phyloP scores from a whole-genome alignment of 129 eudicot species.

The Artemisia tridentata region DNA sequence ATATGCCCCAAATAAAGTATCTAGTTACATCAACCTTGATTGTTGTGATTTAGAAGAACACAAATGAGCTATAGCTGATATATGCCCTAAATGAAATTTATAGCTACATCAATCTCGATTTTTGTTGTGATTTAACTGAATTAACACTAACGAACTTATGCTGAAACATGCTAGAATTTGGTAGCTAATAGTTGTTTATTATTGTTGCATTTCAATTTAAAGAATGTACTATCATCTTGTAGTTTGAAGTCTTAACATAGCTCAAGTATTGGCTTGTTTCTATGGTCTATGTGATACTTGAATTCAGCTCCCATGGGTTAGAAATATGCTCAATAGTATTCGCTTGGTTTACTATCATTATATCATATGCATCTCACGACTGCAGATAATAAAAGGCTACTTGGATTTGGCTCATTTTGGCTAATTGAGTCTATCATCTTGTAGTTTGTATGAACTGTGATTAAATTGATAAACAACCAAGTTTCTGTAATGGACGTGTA shows the following conservation, averaged over 20 bases:
- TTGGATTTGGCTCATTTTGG: no score
- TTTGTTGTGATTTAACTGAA: neutral
- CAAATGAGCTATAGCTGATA: neutral
- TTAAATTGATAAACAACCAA: neutral
- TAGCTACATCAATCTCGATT: neutral
- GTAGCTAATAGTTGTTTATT: slow-evolving; percentile 11
- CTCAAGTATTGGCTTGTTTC: neutral
- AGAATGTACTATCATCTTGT: no score
- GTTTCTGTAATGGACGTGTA: neutral
- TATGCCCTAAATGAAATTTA: neutral
- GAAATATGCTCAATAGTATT: no score
- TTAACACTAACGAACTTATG: slow-evolving; percentile 12
- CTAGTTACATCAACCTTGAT: neutral
- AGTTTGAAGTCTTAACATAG: neutral
- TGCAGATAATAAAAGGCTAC: no score
- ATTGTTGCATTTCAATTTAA: neutral
- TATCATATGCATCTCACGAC: no score
- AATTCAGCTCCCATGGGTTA: neutral
- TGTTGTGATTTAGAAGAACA: neutral
- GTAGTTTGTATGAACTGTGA: neutral
- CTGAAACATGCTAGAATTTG: slow-evolving; percentile 8
- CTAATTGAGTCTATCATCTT: no score
- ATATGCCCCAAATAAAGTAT: slow-evolving; percentile 33
- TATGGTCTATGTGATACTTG: neutral
- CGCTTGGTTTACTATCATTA: no score